phyloP scores from a whole-genome alignment of 75 land plant species.

The Sequoiadendron giganteum region DNA sequence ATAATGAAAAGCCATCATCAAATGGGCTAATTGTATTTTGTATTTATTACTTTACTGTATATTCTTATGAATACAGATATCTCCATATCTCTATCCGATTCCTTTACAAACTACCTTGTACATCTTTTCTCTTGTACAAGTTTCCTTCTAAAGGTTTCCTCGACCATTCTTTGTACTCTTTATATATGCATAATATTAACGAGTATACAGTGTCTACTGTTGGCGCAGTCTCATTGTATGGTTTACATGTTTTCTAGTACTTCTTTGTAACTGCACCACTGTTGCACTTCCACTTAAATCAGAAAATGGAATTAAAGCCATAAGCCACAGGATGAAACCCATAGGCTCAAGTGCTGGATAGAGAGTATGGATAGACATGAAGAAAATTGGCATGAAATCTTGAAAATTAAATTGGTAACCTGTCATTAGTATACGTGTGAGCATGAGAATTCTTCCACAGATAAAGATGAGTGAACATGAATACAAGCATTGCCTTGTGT shows the following conservation, averaged over 20 bases:
- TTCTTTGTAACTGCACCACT: neutral
- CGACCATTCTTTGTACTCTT: too few species aligned
- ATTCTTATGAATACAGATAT: too few species aligned
- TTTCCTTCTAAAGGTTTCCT: neutral
- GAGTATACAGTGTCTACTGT: neutral
- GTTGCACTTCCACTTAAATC: neutral
- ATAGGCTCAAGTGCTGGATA: neutral
- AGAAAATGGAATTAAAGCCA: neutral
- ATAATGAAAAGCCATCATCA: neutral
- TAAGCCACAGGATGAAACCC: neutral
- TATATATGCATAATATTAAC: neutral
- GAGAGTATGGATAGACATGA: neutral
- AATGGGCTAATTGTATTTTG: neutral
- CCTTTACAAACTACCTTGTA: neutral
- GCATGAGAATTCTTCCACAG: neutral
- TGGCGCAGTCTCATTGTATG: neutral
- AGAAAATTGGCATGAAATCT: neutral
- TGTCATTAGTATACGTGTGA: neutral
- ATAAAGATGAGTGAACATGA: neutral
- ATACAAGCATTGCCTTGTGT: neutral
- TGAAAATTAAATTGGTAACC: neutral
- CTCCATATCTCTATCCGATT: neutral
- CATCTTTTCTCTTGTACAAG: too few species aligned
- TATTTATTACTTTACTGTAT: too few species aligned
- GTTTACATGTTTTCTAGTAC: neutral